These are phyloP conservation scores for Huntiella savannae DNA, from an alignment of 2,329 filamentous ascomycete species.

Conservation along the genomic window DNA sequence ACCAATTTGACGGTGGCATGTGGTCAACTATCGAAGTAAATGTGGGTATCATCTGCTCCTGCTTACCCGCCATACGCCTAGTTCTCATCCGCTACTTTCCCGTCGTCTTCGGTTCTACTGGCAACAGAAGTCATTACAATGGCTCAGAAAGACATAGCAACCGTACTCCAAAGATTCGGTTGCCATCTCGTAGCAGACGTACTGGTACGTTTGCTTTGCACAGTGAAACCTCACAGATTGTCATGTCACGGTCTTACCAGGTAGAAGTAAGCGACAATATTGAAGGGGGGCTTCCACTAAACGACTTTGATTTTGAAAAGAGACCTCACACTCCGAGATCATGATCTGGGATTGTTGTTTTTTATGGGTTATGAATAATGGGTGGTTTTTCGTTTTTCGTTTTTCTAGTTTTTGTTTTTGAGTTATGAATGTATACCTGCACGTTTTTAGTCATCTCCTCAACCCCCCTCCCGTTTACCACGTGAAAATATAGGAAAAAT, in stretches of 20 bases:
- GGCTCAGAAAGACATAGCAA: not conserved
- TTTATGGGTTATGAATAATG: not conserved
- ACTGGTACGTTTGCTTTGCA: not conserved
- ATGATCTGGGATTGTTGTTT: not conserved
- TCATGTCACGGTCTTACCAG: conserved; percentile 6
- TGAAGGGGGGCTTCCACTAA: not conserved
- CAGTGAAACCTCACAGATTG: conserved; percentile 5
- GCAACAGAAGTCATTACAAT: not conserved
- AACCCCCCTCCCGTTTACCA: no score
- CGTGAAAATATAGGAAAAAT: no score
- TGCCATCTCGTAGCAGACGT: not conserved
- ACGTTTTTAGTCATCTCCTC: no score
- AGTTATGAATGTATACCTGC: not conserved
- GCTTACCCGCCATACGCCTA: conserved; percentile 16
- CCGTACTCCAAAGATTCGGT: not conserved
- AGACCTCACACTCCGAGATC: not conserved
- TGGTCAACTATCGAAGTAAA: conserved; percentile 18
- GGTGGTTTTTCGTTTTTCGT: not conserved
- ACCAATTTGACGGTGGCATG: conserved; percentile 14
- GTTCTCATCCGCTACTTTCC: conserved; percentile 14
- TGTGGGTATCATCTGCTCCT: conserved; percentile 17
- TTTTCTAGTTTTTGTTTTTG: not conserved
- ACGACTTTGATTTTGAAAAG: not conserved
- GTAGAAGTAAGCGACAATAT: conserved; percentile 1
- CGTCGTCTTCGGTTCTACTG: conserved; percentile 7